A percentile compares a stretch with the other conserved stretches of the same genome.
phyloP scores from a whole-genome alignment of 441 rosid species.

The Erodium texanum region DNA sequence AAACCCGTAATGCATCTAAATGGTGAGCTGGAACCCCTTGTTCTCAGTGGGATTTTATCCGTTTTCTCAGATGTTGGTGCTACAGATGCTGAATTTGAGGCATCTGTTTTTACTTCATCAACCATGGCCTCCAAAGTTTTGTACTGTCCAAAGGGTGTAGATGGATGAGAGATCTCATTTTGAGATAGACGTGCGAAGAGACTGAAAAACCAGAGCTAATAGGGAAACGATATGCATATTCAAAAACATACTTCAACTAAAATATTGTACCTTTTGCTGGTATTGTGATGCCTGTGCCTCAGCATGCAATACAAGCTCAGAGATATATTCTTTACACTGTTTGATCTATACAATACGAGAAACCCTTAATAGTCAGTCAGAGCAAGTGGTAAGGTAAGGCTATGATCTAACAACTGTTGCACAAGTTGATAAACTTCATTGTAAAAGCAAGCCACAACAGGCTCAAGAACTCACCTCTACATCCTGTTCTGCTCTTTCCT shows the following conservation, averaged over 20 bases:
- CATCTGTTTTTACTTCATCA: slow-evolving; percentile 45
- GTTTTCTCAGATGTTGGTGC: slow-evolving; percentile 35
- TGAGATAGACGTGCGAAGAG: slow-evolving; percentile 1
- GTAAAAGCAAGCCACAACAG: slow-evolving; percentile 9
- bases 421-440: slow-evolving; percentile 2
- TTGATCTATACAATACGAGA: slow-evolving; percentile 44
- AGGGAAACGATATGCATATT: neutral
- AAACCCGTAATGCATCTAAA: slow-evolving; percentile 84
- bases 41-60: slow-evolving; percentile 46
- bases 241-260: neutral
- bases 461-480: slow-evolving; percentile 49
- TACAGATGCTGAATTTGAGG: slow-evolving; percentile 35
- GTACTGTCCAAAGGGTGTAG: slow-evolving; percentile 44
- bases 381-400: neutral
- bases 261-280: slow-evolving; percentile 67
- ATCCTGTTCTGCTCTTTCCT: slow-evolving; percentile 49
- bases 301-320: slow-evolving; percentile 74
- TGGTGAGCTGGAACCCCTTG: slow-evolving; percentile 94
- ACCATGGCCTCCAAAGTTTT: slow-evolving; percentile 75
- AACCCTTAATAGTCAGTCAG: slow-evolving; percentile 12
- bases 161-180: slow-evolving; percentile 11
- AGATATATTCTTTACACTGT: slow-evolving; percentile 65
- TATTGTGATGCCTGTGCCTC: slow-evolving; percentile 87
- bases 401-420: neutral
- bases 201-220: slow-evolving; percentile 4